Evolutionary conservation across 73 alveolate genomes (phyloP).

Genomic region (Breviolum minutum): DNA sequence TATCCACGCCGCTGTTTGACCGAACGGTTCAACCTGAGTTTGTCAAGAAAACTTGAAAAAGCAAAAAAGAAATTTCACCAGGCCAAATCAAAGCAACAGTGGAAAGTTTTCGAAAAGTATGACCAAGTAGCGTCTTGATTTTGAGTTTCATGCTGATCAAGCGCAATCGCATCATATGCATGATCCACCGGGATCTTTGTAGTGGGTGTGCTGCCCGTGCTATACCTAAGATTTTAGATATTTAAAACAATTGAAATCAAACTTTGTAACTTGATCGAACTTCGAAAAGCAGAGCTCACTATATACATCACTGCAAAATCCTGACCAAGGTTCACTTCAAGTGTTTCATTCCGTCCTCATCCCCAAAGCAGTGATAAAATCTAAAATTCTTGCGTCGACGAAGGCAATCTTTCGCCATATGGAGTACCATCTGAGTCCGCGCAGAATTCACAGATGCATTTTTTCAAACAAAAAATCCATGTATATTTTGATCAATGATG

Average conservation of each 20-base stretch:
- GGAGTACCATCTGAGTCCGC: conserved; percentile 17
- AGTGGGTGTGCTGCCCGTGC: not conserved
- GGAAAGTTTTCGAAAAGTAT: not conserved
- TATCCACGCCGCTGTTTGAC: not conserved
- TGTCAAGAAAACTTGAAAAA: not conserved
- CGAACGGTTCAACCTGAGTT: conserved; percentile 8
- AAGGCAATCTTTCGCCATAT: not conserved
- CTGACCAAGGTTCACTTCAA: not conserved
- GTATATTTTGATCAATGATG: too few relatives aligned
- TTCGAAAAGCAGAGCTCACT: not conserved
- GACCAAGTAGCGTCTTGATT: not conserved
- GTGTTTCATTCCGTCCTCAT: conserved; percentile 21
- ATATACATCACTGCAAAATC: not conserved
- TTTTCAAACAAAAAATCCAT: too few relatives aligned
- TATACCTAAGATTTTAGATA: not conserved
- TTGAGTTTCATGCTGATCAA: conserved; percentile 9
- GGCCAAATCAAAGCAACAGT: not conserved
- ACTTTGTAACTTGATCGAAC: too few relatives aligned
- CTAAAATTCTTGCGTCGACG: not conserved
- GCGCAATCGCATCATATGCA: not conserved
- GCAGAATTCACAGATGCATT: too few relatives aligned
- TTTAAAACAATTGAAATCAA: not conserved
- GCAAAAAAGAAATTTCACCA: not conserved
- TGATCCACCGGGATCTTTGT: not conserved
- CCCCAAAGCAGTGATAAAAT: not conserved